A percentile compares a stretch with the other conserved stretches of the same genome.
Conservation (phyloP, 2,329 filamentous ascomycete species). For the Plenodomus lindquistii region DNA sequence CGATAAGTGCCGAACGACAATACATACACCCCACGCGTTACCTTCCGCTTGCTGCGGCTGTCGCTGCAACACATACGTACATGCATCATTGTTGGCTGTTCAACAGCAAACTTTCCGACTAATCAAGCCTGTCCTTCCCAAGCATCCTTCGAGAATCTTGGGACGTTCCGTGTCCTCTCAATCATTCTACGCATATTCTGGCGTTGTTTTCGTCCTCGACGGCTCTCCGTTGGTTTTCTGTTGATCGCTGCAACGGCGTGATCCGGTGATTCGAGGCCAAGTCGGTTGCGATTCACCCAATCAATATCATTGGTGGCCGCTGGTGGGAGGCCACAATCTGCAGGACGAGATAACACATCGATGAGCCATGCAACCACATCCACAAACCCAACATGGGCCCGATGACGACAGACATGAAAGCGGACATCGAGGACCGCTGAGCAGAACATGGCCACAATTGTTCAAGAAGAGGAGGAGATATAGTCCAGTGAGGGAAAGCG, state of each 20-base stretch:
- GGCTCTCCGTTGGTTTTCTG: background rate
- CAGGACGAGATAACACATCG: background rate
- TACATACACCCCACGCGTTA: too few relatives aligned
- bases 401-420: slow-evolving; percentile 22
- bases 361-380: slow-evolving; percentile 29
- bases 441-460: slow-evolving; percentile 35
- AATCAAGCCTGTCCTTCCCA: slow-evolving; percentile 12
- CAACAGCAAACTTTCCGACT: slow-evolving; percentile 3
- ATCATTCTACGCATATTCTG: background rate
- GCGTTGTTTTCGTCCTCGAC: background rate
- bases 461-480: slow-evolving; percentile 39
- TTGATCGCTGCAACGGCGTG: background rate
- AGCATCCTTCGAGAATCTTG: background rate
- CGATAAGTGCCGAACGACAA: too few relatives aligned
- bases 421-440: slow-evolving; percentile 29
- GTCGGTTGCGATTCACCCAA: background rate
- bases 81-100: background rate
- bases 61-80: slow-evolving; percentile 10
- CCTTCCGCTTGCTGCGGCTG: too few relatives aligned
- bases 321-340: background rate
- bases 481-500: slow-evolving; percentile 34
- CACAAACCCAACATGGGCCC: slow-evolving; percentile 14
- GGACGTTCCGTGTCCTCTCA: background rate
- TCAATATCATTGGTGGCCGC: background rate
- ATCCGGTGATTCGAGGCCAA: background rate